Evolutionary conservation across 352 stramenopile genomes (phyloP), one percentile per base, ranked within the genome.

Genomic region (Phytophthora citrophthora): DNA sequence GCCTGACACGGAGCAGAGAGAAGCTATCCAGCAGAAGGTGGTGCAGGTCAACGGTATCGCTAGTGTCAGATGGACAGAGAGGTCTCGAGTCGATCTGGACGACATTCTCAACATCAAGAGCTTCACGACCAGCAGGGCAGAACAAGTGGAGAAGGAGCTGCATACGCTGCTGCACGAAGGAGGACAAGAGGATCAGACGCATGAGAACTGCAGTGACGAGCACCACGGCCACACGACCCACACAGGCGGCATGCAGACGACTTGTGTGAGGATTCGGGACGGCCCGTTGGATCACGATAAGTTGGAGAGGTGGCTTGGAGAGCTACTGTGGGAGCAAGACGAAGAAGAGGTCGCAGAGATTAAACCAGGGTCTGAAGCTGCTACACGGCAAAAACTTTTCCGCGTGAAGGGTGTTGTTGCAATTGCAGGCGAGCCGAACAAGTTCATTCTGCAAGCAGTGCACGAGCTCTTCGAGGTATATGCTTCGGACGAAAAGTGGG

Each of bases 391-490:
- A 40, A 78, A 88, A 58, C 72, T 91, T 16, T 93, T 91, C 60
- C 86, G 86, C 36, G 65, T 94, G 41, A 94, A 94, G 49, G 86
- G 86, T 26, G 77, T 94, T 9, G 54, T 94, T 12, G 67, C 76
- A 20, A 64, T 94, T 41, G 69, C 61, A 1, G 64, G 63, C 5
- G 79, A 90, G 36, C 23, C 54, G 4, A 78, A 81, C 50, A 94
- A 94, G 64, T 89, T 81, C 48, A 89, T 94, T 18, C 65, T 94
- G 24, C 86, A 94, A 53, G 86, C 82, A n/a, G 86, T 94, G 34
- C 83, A 93, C 47, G 84, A 94, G 54, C 61, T 93, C 15, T 94
- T 93, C 47, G 84, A 93, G 38, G 77, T 94, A 18, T 90, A 90
- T 60, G 57, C 73, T 16, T 87, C 78, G 4, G 71, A 90, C 44